Conservation (phyloP, 495 filamentous ascomycete genomes). For the Penicillium antarcticum region DNA sequence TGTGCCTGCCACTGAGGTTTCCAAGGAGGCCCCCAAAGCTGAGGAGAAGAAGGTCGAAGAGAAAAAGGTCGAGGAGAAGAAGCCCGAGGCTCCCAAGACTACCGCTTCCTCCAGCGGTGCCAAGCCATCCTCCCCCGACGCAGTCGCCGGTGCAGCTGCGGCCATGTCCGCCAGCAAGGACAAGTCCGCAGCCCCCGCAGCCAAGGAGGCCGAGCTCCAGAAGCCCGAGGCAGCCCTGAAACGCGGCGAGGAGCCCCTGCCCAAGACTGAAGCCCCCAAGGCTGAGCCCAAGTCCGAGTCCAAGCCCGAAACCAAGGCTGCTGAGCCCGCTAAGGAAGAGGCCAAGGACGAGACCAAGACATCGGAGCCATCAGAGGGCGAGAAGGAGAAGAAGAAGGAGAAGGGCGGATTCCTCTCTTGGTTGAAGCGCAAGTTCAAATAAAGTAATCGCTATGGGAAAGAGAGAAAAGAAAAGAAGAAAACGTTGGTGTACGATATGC, state of each 20-base stretch:
- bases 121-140: constrained; percentile 15
- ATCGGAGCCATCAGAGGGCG: constrained; percentile 7
- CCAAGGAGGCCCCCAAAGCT: constrained; percentile 49
- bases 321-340: constrained; percentile 6
- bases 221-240: constrained; percentile 25
- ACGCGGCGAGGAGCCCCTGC: constrained; percentile 19
- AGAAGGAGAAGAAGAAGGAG: constrained; percentile 20
- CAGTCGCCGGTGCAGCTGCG: constrained; percentile 23
- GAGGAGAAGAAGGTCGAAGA: constrained; percentile 58
- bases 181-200: constrained; percentile 11
- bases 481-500: constrained; percentile 23
- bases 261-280: constrained; percentile 39
- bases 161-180: constrained; percentile 26
- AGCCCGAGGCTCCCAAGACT: constrained; percentile 4
- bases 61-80: constrained; percentile 79
- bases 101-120: neutral
- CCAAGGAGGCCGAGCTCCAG: constrained; percentile 19
- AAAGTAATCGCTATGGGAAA: constrained; percentile 2
- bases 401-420: constrained; percentile 28
- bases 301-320: constrained; percentile 7
- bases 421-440: constrained; percentile 32
- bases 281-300: constrained; percentile 25
- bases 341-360: constrained; percentile 8
- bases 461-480: neutral
- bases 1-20: neutral